These are phyloP conservation scores for Penicillium sp. DNA, from an alignment of 2,329 filamentous ascomycete species.

Conservation along the genomic window DNA sequence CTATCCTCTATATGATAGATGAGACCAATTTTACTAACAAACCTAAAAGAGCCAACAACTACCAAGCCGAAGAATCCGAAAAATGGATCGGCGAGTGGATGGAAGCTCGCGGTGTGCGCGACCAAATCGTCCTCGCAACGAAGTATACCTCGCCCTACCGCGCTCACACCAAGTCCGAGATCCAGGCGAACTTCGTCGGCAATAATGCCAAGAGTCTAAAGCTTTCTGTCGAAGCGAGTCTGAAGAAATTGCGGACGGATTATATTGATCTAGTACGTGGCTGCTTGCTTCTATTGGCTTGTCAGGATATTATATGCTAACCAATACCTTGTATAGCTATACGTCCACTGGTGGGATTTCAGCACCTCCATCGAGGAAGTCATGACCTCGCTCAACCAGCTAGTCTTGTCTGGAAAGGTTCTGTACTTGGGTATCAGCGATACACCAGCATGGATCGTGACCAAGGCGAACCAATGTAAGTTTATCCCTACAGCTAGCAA, in stretches of 20 bases:
- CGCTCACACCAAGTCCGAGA: conserved; percentile 38
- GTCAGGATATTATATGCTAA: neutral
- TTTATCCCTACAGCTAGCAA: neutral
- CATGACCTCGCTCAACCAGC: conserved; percentile 65
- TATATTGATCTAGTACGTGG: conserved; percentile 36
- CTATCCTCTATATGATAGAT: too few relatives aligned
- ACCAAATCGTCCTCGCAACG: conserved; percentile 56
- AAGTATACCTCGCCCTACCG: conserved; percentile 47
- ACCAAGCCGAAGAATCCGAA: conserved; percentile 51
- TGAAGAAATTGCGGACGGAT: conserved; percentile 34
- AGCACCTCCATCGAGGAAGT: conserved; percentile 62
- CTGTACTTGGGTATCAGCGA: conserved; percentile 67
- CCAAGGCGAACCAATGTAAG: conserved; percentile 60
- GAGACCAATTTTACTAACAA: neutral
- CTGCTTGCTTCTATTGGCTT: neutral
- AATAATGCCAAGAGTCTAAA: conserved; percentile 36
- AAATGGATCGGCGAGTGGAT: conserved; percentile 55
- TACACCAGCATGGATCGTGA: conserved; percentile 67
- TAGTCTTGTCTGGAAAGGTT: conserved; percentile 62
- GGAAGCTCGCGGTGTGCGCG: conserved; percentile 44
- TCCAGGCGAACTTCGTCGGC: conserved; percentile 33
- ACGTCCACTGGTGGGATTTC: conserved; percentile 67
- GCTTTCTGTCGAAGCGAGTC: conserved; percentile 31
- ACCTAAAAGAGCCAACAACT: conserved; percentile 44
- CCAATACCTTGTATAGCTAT: conserved; percentile 43